Percentiles rank a stretch among this genome's conserved stretches.
Evolutionary conservation across 2,329 filamentous ascomycete genomes (phyloP).

Genomic region (Trichothecium roseum): DNA sequence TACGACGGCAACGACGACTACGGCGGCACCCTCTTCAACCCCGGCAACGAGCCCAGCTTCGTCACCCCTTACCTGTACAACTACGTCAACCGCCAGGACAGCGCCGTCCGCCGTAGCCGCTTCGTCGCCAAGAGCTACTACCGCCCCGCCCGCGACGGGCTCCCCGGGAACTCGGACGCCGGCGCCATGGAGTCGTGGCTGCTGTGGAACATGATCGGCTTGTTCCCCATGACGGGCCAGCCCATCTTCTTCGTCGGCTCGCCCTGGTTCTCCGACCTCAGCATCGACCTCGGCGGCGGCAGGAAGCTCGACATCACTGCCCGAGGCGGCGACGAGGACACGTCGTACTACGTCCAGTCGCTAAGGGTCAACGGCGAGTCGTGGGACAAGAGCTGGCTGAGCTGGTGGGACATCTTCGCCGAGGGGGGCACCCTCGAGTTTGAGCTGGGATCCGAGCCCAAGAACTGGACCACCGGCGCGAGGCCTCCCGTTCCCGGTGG

Average conservation of each 20-base stretch:
- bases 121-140: slow-evolving; percentile 51
- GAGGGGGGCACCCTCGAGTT: slow-evolving; percentile 54
- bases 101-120: slow-evolving; percentile 48
- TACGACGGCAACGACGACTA: slow-evolving; percentile 30
- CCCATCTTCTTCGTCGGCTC: slow-evolving; percentile 56
- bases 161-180: slow-evolving; percentile 62
- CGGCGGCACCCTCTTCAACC: slow-evolving; percentile 51
- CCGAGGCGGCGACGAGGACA: slow-evolving; percentile 34
- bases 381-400: slow-evolving; percentile 57
- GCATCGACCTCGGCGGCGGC: slow-evolving; percentile 43
- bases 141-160: slow-evolving; percentile 38
- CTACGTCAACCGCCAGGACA: slow-evolving; percentile 52
- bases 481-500: slow-evolving; percentile 50
- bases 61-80: slow-evolving; percentile 60
- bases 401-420: slow-evolving; percentile 56
- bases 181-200: slow-evolving; percentile 65
- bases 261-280: slow-evolving; percentile 52
- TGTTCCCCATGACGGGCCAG: slow-evolving; percentile 60
- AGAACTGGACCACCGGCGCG: slow-evolving; percentile 48
- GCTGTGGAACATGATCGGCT: slow-evolving; percentile 57
- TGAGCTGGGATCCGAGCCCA: slow-evolving; percentile 42
- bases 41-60: slow-evolving; percentile 59
- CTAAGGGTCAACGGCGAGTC: slow-evolving; percentile 51
- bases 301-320: slow-evolving; percentile 45
- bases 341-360: slow-evolving; percentile 50